Evolutionary conservation across 192 early-diverging fungal species (phyloP), one percentile per base, ranked within the genome.

Genomic region (Mortierella hygrophila): DNA sequence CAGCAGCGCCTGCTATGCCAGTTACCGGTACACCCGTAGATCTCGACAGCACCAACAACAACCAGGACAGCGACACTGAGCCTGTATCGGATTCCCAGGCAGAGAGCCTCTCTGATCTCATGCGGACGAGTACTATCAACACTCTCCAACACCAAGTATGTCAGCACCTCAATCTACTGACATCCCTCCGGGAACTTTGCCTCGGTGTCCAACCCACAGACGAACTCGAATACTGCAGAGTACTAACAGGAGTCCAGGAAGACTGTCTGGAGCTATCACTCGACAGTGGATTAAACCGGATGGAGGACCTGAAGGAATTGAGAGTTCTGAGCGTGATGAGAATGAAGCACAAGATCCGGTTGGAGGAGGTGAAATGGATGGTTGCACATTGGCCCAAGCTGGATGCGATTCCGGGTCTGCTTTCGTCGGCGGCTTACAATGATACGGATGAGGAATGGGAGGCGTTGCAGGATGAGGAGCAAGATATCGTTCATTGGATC

Each of bases 291-390:
- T 7, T 76, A 11, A 60, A 21, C 20, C 60, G 37, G 13, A n/a
- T 76, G 42, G 63, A 68, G 21, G 63, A 46, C 5, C 9, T 76
- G 60, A 76, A 46, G 18, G 41, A 76, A 3, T 26, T 76, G 55
- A 7, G 63, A 13, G 41, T 68, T 3, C 65, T 76, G 57, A 38
- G 42, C 26, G 75, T 76, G 23, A 29, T 26, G n/a, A 15, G 75
- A 63, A 76, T 68, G 32, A 40, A 57, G 35, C 75, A 76, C 21
- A 57, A 42, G 7, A 76, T 76, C 63, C 40, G 75, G 6, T 21
- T 76, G 35, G 42, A 63, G 16, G 75, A 76, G n/a, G 38, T 76
- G 21, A 60, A 63, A 23, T 76, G 75, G 75, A 76, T 76, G 75
- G 35, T 38, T 3, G 40, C 0, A 10, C 18, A 63, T n/a, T 76